These are phyloP conservation scores for Pleurotus ostreatus DNA, from an alignment of 768 basidiomycete genomes.

Conservation along the genomic window DNA sequence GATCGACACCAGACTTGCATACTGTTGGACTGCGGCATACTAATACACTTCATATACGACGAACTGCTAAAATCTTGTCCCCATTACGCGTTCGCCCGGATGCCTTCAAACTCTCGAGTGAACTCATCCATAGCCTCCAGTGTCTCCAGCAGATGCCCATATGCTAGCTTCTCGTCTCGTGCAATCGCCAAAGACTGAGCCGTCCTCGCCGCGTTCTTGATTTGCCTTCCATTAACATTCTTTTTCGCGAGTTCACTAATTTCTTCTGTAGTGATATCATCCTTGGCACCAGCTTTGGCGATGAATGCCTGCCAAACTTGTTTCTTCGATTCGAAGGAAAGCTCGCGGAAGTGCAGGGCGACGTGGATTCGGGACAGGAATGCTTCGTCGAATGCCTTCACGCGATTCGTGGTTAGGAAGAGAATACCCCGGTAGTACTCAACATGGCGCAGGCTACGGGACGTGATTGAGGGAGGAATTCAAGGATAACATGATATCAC, in stretches of 20 bases:
- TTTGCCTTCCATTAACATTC: conserved; percentile 60
- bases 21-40: too few species aligned
- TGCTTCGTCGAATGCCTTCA: conserved; percentile 61
- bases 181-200: conserved; percentile 57
- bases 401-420: conserved; percentile 54
- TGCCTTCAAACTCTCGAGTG: conserved; percentile 36
- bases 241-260: conserved; percentile 43
- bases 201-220: conserved; percentile 66
- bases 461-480: conserved; percentile 21
- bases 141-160: conserved; percentile 50
- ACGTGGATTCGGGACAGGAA: conserved; percentile 68
- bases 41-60: too few species aligned
- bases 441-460: conserved; percentile 45
- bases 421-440: conserved; percentile 56
- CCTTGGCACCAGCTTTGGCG: conserved; percentile 32
- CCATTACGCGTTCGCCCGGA: neutral
- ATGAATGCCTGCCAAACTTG: conserved; percentile 66
- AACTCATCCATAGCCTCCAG: conserved; percentile 64
- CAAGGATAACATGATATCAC: conserved; percentile 15
- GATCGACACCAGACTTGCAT: too few species aligned
- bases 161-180: conserved; percentile 40
- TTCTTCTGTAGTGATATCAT: conserved; percentile 33
- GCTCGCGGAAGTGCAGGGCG: conserved; percentile 60
- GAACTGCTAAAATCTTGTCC: too few species aligned
- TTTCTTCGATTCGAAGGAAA: conserved; percentile 46